Base-by-base conservation (phyloP, 2,329 filamentous ascomycete genomes). In the Aspergillus persii region DNA sequence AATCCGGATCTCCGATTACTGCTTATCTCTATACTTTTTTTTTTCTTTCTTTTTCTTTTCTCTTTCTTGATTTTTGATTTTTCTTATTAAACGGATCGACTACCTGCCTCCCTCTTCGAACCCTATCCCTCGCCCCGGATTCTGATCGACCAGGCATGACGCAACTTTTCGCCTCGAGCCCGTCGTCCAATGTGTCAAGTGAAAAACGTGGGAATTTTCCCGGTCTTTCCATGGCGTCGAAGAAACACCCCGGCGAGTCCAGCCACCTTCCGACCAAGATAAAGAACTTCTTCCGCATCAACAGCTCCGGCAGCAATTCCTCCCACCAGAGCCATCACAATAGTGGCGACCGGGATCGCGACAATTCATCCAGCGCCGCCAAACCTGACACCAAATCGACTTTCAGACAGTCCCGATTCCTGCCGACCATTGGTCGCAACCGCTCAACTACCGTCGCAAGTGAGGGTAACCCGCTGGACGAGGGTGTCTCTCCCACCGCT, bases 401-500 rank as follows among this genome's bases (percentile, higher is more conserved):
- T 56, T 90, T 92, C 74, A 87, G 92, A 69, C 91, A 96, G 75
- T 95, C 90, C 66, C 87, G 91, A 70, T 96, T 96, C 80, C 90
- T 96, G 70, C 91, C 89, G 62, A 89, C 90, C 68, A 91, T 96
- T 72, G 89, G 89, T 72, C 89, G 94, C 68, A 92, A 94, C 73
- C 88, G 94, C 69, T 96, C 92, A 39, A 89, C 90, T 61, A 98
- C 94, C 29, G 91, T 96, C 58, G 91, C 91, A 66, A 96, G 92
- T 77, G 94, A 97, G 78, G 93, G 93, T 68, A 92, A 97, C 73
- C 86, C 89, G 59, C 84, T 97, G 65, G 94, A 97, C 67, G 93
- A 97, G 76, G 83, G 86, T 62, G 83, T 96, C 70, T 96, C 93
- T 71, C 95, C 95, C 29, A 98, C 92, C 4, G 94, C 93, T 54